Evolutionary conservation across 495 filamentous ascomycete genomes (phyloP).

Genomic region (Hypoxylon trugodes): DNA sequence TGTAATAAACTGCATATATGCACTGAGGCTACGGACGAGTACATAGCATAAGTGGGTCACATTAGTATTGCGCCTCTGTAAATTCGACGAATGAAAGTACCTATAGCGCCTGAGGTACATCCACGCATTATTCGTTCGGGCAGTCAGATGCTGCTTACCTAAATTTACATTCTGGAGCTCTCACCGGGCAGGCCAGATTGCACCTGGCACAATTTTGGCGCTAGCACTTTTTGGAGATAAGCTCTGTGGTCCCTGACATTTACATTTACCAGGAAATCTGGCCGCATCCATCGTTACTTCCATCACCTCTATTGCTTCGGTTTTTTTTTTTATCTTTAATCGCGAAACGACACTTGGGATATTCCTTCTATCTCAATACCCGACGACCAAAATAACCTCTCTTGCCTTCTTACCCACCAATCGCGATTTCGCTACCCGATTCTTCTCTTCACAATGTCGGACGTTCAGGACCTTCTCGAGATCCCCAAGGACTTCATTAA

Average conservation of each 20-base stretch:
- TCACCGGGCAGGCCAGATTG: slow-evolving; percentile 34
- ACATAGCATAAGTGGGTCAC: slow-evolving; percentile 2
- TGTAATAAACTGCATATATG: not conserved
- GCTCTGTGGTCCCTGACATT: slow-evolving; percentile 16
- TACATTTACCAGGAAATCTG: slow-evolving; percentile 42
- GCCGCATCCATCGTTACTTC: slow-evolving; percentile 40
- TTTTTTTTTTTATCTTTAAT: not conserved
- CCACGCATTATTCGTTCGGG: too few species aligned
- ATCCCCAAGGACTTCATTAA: slow-evolving; percentile 82
- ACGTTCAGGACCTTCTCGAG: slow-evolving; percentile 78
- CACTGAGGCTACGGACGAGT: slow-evolving; percentile 22
- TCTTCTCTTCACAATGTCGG: slow-evolving; percentile 62
- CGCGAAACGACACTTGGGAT: slow-evolving; percentile 5
- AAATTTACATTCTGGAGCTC: slow-evolving; percentile 13
- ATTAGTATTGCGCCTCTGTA: slow-evolving; percentile 7
- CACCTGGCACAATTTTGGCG: slow-evolving; percentile 13
- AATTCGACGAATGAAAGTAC: not conserved
- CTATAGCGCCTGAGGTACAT: not conserved
- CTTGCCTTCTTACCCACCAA: slow-evolving; percentile 2
- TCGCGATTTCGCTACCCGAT: slow-evolving; percentile 10
- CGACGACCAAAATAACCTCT: not conserved
- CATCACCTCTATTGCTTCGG: slow-evolving; percentile 14
- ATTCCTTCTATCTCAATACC: not conserved
- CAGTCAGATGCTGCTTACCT: too few species aligned
- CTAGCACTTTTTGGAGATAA: slow-evolving; percentile 20